Conservation (phyloP, 2,329 filamentous ascomycete species). For the Ceratocystis papillata region DNA sequence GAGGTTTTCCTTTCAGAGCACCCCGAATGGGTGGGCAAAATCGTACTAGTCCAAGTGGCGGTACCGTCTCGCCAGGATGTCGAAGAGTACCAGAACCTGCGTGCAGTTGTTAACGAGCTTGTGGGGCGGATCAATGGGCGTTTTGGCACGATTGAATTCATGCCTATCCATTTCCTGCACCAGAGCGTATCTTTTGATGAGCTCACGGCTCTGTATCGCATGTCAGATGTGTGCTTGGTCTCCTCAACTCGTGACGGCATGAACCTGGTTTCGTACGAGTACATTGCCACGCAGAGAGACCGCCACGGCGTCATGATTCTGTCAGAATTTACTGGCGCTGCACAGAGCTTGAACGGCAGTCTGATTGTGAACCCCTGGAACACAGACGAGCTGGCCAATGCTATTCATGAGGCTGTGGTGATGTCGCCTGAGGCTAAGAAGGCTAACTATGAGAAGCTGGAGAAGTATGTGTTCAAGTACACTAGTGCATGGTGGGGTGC, state of each 20-base stretch:
- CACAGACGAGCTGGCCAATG: slow-evolving; percentile 84
- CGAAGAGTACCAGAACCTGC: slow-evolving; percentile 93
- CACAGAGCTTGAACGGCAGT: slow-evolving; percentile 85
- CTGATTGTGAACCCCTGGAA: slow-evolving; percentile 98
- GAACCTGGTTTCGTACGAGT: slow-evolving; percentile 97
- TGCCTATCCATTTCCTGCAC: slow-evolving; percentile 97
- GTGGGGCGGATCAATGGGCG: slow-evolving; percentile 95
- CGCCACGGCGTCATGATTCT: slow-evolving; percentile 89
- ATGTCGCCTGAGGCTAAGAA: slow-evolving; percentile 84
- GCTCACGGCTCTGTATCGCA: slow-evolving; percentile 82
- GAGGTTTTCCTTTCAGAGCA: slow-evolving; percentile 96
- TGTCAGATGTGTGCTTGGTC: slow-evolving; percentile 84
- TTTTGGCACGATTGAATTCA: slow-evolving; percentile 95
- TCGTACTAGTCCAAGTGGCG: slow-evolving; percentile 90
- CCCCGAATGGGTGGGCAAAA: slow-evolving; percentile 95
- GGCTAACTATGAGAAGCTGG: slow-evolving; percentile 80
- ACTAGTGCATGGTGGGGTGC: slow-evolving; percentile 96
- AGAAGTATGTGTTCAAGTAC: slow-evolving; percentile 94
- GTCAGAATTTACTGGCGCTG: slow-evolving; percentile 91
- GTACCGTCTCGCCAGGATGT: slow-evolving; percentile 92
- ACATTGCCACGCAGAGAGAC: slow-evolving; percentile 85
- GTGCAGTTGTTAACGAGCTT: slow-evolving; percentile 90
- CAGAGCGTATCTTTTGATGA: slow-evolving; percentile 93
- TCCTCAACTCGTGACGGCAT: slow-evolving; percentile 96
- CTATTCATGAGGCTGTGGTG: slow-evolving; percentile 91